Evolutionary conservation across 2,329 filamentous ascomycete genomes (phyloP), one percentile per base, ranked within the genome.

Genomic region (Aspergillus ochraceus): DNA sequence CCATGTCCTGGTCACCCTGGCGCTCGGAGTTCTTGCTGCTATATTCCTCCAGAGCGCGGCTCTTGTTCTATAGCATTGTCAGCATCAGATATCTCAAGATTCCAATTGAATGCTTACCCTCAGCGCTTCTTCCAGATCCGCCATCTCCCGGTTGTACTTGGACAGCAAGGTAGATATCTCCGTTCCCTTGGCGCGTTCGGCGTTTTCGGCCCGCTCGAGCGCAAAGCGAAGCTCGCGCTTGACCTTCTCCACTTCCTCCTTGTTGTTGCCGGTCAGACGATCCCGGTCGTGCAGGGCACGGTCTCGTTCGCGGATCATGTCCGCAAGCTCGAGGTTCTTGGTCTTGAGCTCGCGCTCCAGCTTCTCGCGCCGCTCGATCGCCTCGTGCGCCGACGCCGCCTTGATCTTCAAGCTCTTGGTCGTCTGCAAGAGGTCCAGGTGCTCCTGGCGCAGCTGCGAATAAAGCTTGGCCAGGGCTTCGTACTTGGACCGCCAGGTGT

Each of bases 221-320:
- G 95, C 95, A 83, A 97, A 88, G 26, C 94, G 90, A 60, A 99
- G 84, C 78, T 99, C 95, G 29, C 95, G 90, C 83, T 91, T 95
- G 59, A 98, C 81, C 80, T 96, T 97, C 79, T 99, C 95, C 11
- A 97, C 71, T 74, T 99, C 95, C 59, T 99, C 95, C 71, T 91
- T 93, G 77, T 93, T 93, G 56, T 88, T 90, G 53, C 95, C 95
- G 54, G 83, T 86, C n/a, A 89, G 80, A 57, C 95, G 87, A 73
- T 99, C 95, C 75, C 93, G 92, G 64, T 99, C 95, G 71, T 98
- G 92, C 55, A 97, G 79, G 30, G 95, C 95, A 64, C 95, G 88
- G 72, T 99, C 95, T 68, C 95, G 86, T 80, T 99, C 95, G 49
- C 95, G 87, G 65, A 99, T 99, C 95, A 99, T 98, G 75, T 98